Evolutionary conservation across 176 grass and related monocot species (phyloP), one percentile per base, ranked within the genome.

Genomic region (Phoenix roebelenii): DNA sequence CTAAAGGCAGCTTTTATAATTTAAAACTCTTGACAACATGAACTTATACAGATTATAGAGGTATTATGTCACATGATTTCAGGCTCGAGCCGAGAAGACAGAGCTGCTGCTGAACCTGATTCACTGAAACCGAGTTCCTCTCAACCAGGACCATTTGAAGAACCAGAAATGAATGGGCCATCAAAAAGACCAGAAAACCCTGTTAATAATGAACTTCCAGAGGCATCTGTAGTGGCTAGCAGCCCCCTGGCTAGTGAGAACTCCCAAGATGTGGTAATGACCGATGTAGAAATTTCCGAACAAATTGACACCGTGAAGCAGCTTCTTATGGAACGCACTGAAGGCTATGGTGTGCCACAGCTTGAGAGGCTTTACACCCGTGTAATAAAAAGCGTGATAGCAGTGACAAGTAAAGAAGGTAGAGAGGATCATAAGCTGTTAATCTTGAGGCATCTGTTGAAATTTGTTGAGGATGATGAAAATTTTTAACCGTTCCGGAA

Each of bases 311-410:
- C 57, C 0, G 3, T 89, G 55, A 99, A 89, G 53, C 55, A 68
- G 54, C 79, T 59, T 1, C 85, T 99, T 53, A 79, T 99, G 79
- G 88, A 89, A 28, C 63, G 62, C 54, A 84, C 88, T 5, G 53
- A 54, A 55, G 71, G 64, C 9, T 93, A 81, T 1, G 79, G 85
- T 7, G 79, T 99, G 54, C 94, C 94, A 3, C 81, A 83, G 82
- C 89, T 99, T 0, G 94, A 99, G 66, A 88, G 85, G 73, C 76
- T 93, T 14, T 93, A 93, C 73, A 78, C 82, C 20, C 68, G 80
- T 60, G 63, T 83, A 63, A 83, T 99, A 52, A 99, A 76, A 83
- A 79, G 76, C 16, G 52, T 55, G 35, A 70, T 82, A 63, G 79
- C 83, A 65, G 51, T 69, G 50, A 77, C 23, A 56, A 61, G 76